A percentile compares a stretch with the other conserved stretches of the same genome.
Conservation (phyloP, 2,329 filamentous ascomycete species). For the Aspergillus sergii region DNA sequence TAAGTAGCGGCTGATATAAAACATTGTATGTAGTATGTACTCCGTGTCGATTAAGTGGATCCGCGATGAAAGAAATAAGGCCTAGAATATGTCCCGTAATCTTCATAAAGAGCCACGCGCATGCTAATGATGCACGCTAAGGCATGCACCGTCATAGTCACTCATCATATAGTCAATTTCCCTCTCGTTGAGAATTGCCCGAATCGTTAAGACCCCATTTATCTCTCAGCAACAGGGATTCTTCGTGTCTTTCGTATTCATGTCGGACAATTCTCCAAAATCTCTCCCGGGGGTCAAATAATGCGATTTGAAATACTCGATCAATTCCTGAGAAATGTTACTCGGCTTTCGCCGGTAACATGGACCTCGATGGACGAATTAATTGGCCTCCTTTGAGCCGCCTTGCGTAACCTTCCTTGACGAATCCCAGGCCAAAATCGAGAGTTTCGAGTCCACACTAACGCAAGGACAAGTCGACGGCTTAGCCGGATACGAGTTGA, state of each 20-base stretch:
- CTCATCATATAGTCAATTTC: neutral
- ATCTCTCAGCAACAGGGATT: neutral
- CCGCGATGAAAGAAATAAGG: neutral
- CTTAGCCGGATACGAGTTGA: constrained; percentile 17
- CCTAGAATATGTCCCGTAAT: neutral
- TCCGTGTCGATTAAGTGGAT: no score
- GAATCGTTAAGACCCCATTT: constrained; percentile 1
- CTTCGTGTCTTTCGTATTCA: neutral
- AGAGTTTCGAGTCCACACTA: constrained; percentile 4
- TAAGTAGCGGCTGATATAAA: no score
- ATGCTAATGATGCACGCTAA: neutral
- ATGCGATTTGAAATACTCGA: neutral
- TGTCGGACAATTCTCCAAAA: neutral
- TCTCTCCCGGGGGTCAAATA: neutral
- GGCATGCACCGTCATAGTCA: neutral
- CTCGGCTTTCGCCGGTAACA: constrained; percentile 17
- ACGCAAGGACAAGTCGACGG: constrained; percentile 1
- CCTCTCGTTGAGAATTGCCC: neutral
- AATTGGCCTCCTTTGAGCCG: constrained; percentile 15
- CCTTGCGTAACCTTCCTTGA: constrained; percentile 14
- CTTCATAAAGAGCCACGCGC: neutral
- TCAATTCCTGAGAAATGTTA: neutral
- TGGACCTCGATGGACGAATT: neutral
- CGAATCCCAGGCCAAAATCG: constrained; percentile 5
- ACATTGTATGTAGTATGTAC: no score